These are phyloP conservation scores for Ambrosia artemisiifolia DNA, from an alignment of 129 eudicot genomes.

Conservation along the genomic window DNA sequence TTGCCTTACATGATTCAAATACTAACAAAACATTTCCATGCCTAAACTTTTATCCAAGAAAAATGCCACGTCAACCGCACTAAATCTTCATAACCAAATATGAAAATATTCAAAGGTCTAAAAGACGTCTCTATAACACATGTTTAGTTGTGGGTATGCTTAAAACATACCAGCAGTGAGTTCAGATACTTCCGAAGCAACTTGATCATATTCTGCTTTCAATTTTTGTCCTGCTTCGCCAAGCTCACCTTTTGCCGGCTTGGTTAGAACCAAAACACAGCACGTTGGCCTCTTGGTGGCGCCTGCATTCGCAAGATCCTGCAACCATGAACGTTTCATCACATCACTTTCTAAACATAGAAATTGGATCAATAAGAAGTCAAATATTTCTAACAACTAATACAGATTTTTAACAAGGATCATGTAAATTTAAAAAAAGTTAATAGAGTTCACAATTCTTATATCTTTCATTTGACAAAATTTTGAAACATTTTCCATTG, in stretches of 20 bases:
- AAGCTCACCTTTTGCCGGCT: conserved; percentile 85
- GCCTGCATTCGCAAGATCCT: conserved; percentile 99
- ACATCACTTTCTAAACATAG: background rate
- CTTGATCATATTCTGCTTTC: conserved; percentile 77
- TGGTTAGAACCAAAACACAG: conserved; percentile 75
- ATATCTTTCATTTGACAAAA: background rate
- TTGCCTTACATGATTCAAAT: too few species aligned
- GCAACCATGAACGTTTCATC: conserved; percentile 17
- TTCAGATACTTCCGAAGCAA: conserved; percentile 56
- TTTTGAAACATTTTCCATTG: background rate
- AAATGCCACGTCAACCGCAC: too few species aligned
- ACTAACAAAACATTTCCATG: too few species aligned
- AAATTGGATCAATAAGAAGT: background rate
- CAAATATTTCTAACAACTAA: background rate
- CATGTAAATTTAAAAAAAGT: background rate
- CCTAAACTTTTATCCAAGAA: too few species aligned
- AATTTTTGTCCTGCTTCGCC: conserved; percentile 61
- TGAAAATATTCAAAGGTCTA: too few species aligned
- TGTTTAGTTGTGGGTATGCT: background rate
- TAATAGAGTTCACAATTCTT: background rate
- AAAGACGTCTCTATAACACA: too few species aligned
- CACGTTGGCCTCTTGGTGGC: conserved; percentile 96
- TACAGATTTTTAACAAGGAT: background rate
- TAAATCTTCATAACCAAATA: too few species aligned
- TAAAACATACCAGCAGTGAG: conserved; percentile 61